Evolutionary conservation across 257 asterid genomes (phyloP).

Genomic region (Dorcoceras hygrometricum): DNA sequence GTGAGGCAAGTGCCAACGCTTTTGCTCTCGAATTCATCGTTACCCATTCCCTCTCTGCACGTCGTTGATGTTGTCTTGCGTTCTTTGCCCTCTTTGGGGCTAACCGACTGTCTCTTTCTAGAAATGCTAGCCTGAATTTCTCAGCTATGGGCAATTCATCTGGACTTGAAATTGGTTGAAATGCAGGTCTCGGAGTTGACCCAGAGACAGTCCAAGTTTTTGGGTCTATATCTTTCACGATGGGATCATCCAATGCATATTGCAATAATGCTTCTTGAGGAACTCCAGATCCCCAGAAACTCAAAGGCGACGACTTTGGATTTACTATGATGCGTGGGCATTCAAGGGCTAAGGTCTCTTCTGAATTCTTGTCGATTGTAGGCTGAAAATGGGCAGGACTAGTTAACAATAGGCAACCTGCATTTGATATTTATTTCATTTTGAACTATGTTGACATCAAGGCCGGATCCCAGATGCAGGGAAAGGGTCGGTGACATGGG

Average conservation of each 20-base stretch:
- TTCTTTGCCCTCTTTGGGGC: slow-evolving; percentile 98
- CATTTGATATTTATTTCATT: neutral
- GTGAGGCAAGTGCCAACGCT: slow-evolving; percentile 80
- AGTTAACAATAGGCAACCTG: slow-evolving; percentile 10
- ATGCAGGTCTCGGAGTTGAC: slow-evolving; percentile 23
- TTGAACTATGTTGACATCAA: slow-evolving; percentile 1
- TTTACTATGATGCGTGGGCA: slow-evolving; percentile 82
- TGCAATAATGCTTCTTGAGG: slow-evolving; percentile 69
- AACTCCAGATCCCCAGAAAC: slow-evolving; percentile 56
- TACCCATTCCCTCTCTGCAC: slow-evolving; percentile 77
- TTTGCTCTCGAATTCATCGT: slow-evolving; percentile 60
- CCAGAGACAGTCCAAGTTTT: slow-evolving; percentile 72
- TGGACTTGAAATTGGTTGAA: slow-evolving; percentile 29
- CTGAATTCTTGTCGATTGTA: slow-evolving; percentile 63
- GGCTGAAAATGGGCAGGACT: slow-evolving; percentile 45
- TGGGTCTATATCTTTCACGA: slow-evolving; percentile 68
- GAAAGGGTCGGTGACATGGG: too few relatives aligned
- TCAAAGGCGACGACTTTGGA: slow-evolving; percentile 68
- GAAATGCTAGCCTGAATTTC: slow-evolving; percentile 82
- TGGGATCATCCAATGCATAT: slow-evolving; percentile 52
- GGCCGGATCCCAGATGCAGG: neutral
- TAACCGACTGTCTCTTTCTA: slow-evolving; percentile 82
- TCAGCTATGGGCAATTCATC: slow-evolving; percentile 79
- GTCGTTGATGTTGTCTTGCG: slow-evolving; percentile 83
- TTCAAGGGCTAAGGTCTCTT: slow-evolving; percentile 55